Base-by-base conservation (phyloP, 371 early-diverging fungal species). In the Rhizopus microsporus region DNA sequence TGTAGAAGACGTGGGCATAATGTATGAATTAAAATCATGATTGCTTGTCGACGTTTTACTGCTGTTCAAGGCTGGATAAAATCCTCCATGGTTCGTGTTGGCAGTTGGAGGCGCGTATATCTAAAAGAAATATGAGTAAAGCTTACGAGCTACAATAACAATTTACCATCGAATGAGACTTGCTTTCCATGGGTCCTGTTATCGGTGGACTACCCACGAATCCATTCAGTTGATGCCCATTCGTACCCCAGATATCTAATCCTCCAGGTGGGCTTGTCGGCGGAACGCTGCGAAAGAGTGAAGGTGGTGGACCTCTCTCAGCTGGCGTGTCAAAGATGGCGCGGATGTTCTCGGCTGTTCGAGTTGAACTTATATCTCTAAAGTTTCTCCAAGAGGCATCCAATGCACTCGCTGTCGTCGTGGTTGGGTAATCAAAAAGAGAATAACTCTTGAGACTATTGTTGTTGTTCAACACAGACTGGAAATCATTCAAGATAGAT, bases 371-470 rank as follows among this genome's bases (percentile, higher is more conserved):
- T 60, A 71, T 73, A 30, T 73, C 74, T 48, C 77, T 63, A 59
- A 73, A 71, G 39, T 61, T 71, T 43, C 63, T 71, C 77, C 77
- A 77, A 9, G 71, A 67, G 30, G 62, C 62, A 32, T 75, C 70
- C 17, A 75, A 50, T 13, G 68, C 61, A 12, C 62, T 62, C 2
- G 60, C 57, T 23, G 62, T 48, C 0, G 35, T 51, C 7, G 59
- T 42, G 30, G 58, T 43, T 15, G 61, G 65, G 17, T 68, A 60
- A 44, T 65, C 69, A 51, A 65, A 65, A 12, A 65, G 34, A 3
- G 65, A 60, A 57, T 65, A 65, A 32, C 61, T 60, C 33, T 52
- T 65, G 12, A 62, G n/a, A 9, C 51, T 37, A 47, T 45, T 57
- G 29, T 46, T 46, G 9, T 29, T 15, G 29, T 54, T 53, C 35